Evolutionary conservation across 108 stramenopile genomes (phyloP).

Genomic region (Skeletonema tropicum): DNA sequence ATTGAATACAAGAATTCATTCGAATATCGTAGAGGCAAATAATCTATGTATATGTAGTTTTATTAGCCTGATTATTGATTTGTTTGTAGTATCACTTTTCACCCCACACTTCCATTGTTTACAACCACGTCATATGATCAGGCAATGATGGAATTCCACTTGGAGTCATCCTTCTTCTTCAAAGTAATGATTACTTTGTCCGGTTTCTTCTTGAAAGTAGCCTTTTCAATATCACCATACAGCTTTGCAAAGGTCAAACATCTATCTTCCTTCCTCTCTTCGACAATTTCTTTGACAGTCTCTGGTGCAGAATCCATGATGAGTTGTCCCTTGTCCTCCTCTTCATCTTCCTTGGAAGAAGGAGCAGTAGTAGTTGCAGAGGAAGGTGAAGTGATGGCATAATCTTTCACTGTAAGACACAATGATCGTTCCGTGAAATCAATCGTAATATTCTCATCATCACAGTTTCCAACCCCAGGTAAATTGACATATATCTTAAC

Average conservation of each 20-base stretch:
- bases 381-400: conserved; percentile 12
- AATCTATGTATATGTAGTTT: conserved; percentile 3
- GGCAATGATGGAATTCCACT: conserved; percentile 68
- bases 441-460: conserved; percentile 56
- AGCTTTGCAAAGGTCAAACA: conserved; percentile 68
- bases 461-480: conserved; percentile 66
- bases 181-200: conserved; percentile 72
- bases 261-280: conserved; percentile 37
- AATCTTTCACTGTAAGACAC: conserved; percentile 65
- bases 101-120: not conserved
- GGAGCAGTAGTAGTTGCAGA: too few relatives aligned
- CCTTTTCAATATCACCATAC: conserved; percentile 63
- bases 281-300: not conserved
- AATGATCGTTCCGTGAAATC: conserved; percentile 64
- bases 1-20: conserved; percentile 1
- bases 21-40: not conserved
- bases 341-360: not conserved
- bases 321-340: conserved; percentile 13
- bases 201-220: conserved; percentile 62
- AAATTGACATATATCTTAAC: conserved; percentile 82
- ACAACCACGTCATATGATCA: conserved; percentile 1
- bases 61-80: conserved; percentile 1
- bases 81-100: not conserved
- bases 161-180: conserved; percentile 54
- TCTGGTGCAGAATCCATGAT: not conserved